These are phyloP conservation scores for Spizellomyces sp. DNA, from an alignment of 192 early-diverging fungal species.

Conservation along the genomic window DNA sequence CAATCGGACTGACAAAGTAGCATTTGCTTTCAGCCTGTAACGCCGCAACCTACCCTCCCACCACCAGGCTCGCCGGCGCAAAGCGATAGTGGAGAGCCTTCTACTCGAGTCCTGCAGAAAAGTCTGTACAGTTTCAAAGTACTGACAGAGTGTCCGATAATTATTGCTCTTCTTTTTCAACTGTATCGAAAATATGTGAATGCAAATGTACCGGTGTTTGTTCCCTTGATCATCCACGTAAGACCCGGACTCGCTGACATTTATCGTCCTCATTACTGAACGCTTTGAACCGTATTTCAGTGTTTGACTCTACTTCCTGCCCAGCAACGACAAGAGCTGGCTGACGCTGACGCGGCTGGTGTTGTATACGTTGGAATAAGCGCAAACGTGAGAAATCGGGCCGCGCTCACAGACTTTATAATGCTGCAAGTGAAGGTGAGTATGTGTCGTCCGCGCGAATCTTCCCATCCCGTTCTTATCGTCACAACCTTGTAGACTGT, in stretches of 20 bases:
- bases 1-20: no score
- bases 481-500: conserved; percentile 66
- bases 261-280: not conserved
- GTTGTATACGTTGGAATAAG: conserved; percentile 80
- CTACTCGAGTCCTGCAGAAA: conserved; percentile 65
- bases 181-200: conserved; percentile 78
- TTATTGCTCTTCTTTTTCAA: conserved; percentile 94
- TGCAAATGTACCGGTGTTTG: conserved; percentile 79
- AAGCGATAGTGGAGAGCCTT: conserved; percentile 43
- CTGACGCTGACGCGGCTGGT: conserved; percentile 46
- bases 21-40: not conserved
- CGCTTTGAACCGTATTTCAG: conserved; percentile 14
- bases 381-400: conserved; percentile 70
- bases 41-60: conserved; percentile 2
- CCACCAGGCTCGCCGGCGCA: conserved; percentile 58
- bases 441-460: not conserved
- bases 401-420: conserved; percentile 85
- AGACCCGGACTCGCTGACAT: not conserved
- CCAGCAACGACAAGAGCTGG: conserved; percentile 48
- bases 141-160: conserved; percentile 96
- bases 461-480: not conserved
- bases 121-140: conserved; percentile 95
- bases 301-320: conserved; percentile 58
- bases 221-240: conserved; percentile 86
- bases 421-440: conserved; percentile 92